Evolutionary conservation across 768 basidiomycete species (phyloP), one percentile per base, ranked within the genome.

Genomic region (Cytidiella melzeri): DNA sequence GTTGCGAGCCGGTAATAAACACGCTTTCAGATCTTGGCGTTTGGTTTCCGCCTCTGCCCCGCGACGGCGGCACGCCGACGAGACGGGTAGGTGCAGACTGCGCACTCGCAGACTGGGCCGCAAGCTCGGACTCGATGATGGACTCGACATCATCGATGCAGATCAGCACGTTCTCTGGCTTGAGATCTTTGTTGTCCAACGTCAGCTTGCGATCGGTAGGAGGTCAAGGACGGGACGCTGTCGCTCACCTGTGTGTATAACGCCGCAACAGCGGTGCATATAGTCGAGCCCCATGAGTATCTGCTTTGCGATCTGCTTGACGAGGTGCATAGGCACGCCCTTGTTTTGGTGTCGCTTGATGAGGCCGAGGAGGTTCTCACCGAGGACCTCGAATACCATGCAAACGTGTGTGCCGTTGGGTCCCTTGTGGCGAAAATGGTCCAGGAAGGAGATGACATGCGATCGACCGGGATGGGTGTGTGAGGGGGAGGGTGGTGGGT

Each of bases 321-420:
- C 92, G 56, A 98, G 71, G 43, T 74, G 83, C 75, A 92, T 89
- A 12, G 95, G 94, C 1, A 98, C 94, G 55, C 95, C 95, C 60
- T 95, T 93, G 71, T 92, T 93, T 73, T 98, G 94, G 71, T 98
- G 92, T 10, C 95, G 81, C 69, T 96, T 97, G 77, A 98, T 96
- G 59, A 99, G 79, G 4, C 87, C 93, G 2, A 98, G 80, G 2
- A 99, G 74, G 64, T 95, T 97, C 70, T 99, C 95, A 52, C 95
- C 96, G 7, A 99, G 79, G 21, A 98, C 96, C 67, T 99, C 96
- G 61, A 97, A 97, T 12, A 96, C 93, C 96, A 99, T 98, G 76
- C 96, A 98, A 57, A 99, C 89, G 68, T 99, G 96, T 13, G 80
- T 85, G 30, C 96, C 96, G 65, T 99, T 96, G 9, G 93, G 93